These are phyloP conservation scores for Halophytophthora batemanensis DNA, from an alignment of 352 stramenopile genomes.

Conservation along the genomic window DNA sequence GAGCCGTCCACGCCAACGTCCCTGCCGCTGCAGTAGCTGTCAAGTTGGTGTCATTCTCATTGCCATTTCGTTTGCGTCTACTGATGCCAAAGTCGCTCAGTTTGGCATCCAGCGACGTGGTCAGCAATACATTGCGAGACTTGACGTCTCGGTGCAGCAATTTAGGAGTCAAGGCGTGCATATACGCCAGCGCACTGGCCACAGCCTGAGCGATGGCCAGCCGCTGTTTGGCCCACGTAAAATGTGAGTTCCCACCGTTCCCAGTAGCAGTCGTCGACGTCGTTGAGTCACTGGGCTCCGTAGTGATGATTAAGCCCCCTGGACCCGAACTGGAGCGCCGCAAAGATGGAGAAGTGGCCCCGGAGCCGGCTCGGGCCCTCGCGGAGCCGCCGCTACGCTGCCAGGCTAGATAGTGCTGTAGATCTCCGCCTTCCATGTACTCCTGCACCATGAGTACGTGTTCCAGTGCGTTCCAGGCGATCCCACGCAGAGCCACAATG, in stretches of 20 bases:
- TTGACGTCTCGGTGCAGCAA: conserved; percentile 88
- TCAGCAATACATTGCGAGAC: conserved; percentile 85
- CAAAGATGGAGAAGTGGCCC: conserved; percentile 4
- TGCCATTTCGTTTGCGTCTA: conserved; percentile 45
- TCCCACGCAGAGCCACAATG: conserved; percentile 57
- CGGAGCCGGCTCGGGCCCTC: conserved; percentile 8
- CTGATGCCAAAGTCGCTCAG: conserved; percentile 57
- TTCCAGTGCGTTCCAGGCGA: conserved; percentile 71
- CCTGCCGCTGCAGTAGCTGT: conserved; percentile 47
- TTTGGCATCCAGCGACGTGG: conserved; percentile 44
- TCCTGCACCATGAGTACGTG: conserved; percentile 75
- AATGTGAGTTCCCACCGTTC: conserved; percentile 21
- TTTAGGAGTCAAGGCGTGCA: conserved; percentile 73
- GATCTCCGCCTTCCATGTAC: conserved; percentile 66
- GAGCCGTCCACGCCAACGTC: conserved; percentile 65
- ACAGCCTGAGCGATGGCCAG: conserved; percentile 53
- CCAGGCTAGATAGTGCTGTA: conserved; percentile 47
- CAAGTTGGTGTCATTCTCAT: conserved; percentile 37
- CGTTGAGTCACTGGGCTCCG: conserved; percentile 17
- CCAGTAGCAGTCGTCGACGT: conserved; percentile 12
- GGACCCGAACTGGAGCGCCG: conserved; percentile 16
- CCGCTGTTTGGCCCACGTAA: conserved; percentile 52
- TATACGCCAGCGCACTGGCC: conserved; percentile 68
- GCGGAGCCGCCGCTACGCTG: conserved; percentile 13
- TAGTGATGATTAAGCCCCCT: conserved; percentile 11